These are phyloP conservation scores for Crassisporium funariophilum DNA, from an alignment of 768 basidiomycete species.

Conservation along the genomic window DNA sequence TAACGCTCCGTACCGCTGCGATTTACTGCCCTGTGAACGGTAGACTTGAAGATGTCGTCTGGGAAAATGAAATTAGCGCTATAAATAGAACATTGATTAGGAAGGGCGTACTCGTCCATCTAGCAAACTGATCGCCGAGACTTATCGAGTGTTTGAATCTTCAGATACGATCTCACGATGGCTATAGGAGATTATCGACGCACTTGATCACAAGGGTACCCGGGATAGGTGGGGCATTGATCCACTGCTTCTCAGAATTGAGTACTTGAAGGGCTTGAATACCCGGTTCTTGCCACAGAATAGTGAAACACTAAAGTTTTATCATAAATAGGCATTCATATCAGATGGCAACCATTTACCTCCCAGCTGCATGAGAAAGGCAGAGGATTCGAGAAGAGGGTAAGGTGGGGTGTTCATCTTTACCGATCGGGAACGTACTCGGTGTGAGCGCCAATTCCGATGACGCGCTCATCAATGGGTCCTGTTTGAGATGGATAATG, in stretches of 20 bases:
- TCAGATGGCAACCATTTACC: slow-evolving; percentile 23
- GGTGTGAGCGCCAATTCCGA: slow-evolving; percentile 86
- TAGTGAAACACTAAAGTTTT: slow-evolving; percentile 73
- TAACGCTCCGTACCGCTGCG: slow-evolving; percentile 69
- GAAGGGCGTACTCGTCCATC: slow-evolving; percentile 76
- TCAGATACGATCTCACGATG: too few species aligned
- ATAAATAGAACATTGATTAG: background rate
- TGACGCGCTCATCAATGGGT: slow-evolving; percentile 59
- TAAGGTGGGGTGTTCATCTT: background rate
- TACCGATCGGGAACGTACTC: slow-evolving; percentile 62
- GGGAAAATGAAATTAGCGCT: background rate
- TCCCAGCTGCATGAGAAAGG: slow-evolving; percentile 37
- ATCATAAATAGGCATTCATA: background rate
- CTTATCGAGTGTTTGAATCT: slow-evolving; percentile 28
- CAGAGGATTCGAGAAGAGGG: background rate
- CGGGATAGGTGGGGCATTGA: slow-evolving; percentile 74
- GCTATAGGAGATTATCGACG: slow-evolving; percentile 17
- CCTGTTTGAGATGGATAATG: slow-evolving; percentile 79
- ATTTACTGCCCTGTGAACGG: slow-evolving; percentile 85
- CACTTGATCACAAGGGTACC: slow-evolving; percentile 91
- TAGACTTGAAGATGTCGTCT: slow-evolving; percentile 93
- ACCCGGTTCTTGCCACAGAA: slow-evolving; percentile 78
- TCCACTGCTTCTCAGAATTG: slow-evolving; percentile 78
- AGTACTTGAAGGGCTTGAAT: slow-evolving; percentile 81
- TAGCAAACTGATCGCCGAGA: slow-evolving; percentile 84